These are phyloP conservation scores for Glarea lozoyensis DNA, from an alignment of 495 filamentous ascomycete species.

Conservation along the genomic window DNA sequence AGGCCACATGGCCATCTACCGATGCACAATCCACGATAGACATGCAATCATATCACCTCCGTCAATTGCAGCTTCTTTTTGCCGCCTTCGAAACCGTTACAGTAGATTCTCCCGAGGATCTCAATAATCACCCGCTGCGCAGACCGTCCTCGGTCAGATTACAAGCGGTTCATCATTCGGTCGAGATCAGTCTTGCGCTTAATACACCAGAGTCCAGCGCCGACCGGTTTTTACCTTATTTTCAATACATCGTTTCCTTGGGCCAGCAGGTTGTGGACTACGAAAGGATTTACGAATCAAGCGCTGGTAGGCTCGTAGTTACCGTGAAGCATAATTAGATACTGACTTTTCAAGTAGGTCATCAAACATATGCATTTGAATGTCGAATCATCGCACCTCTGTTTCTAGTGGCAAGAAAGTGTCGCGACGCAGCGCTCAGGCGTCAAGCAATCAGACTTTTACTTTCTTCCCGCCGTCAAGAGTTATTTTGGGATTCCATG, in stretches of 20 bases:
- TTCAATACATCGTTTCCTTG: slow-evolving; percentile 1
- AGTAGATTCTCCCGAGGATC: not conserved
- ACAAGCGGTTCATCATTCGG: slow-evolving; percentile 1
- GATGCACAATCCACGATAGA: not conserved
- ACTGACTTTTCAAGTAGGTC: not conserved
- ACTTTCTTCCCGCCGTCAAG: slow-evolving; percentile 27
- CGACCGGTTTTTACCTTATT: slow-evolving; percentile 9
- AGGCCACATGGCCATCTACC: not conserved
- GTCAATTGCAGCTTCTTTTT: not conserved
- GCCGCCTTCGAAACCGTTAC: not conserved
- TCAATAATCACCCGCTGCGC: slow-evolving; percentile 5
- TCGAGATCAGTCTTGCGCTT: slow-evolving; percentile 4
- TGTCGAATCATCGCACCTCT: slow-evolving; percentile 9
- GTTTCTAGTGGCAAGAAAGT: slow-evolving; percentile 13
- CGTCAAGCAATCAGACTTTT: slow-evolving; percentile 16
- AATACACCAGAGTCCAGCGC: slow-evolving; percentile 2
- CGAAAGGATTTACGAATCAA: no score
- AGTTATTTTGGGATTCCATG: slow-evolving; percentile 34
- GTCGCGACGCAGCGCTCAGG: slow-evolving; percentile 8
- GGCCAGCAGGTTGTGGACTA: slow-evolving; percentile 1
- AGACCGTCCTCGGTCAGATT: slow-evolving; percentile 3
- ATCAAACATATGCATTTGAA: slow-evolving; percentile 13
- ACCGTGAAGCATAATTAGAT: not conserved
- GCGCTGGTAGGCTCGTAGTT: no score
- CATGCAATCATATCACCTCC: not conserved